A percentile compares a stretch with the other conserved stretches of the same genome.
phyloP scores from a whole-genome alignment of 1,139 yeast genomes.

The Hyphopichia khmerensis region DNA sequence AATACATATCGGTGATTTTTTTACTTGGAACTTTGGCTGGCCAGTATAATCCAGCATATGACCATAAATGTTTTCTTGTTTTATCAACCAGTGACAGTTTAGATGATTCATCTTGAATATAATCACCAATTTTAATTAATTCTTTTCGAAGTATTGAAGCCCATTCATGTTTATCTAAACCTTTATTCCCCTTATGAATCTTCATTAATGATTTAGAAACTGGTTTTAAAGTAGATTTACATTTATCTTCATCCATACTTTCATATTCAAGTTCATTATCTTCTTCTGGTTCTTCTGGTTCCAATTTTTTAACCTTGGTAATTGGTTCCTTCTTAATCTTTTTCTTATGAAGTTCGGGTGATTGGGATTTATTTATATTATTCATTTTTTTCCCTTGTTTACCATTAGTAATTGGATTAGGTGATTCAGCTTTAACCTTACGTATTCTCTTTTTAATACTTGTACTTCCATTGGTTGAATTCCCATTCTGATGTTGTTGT shows the following conservation, averaged over 20 bases:
- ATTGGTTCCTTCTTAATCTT: slow-evolving; percentile 6
- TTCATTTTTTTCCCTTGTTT: no score
- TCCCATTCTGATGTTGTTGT: no score
- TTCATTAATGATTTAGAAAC: slow-evolving; percentile 72
- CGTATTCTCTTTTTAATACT: slow-evolving; percentile 14
- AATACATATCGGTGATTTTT: slow-evolving; percentile 83
- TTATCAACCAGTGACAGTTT: slow-evolving; percentile 24
- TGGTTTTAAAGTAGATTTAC: slow-evolving; percentile 66
- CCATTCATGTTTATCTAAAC: slow-evolving; percentile 84
- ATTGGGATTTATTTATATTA: slow-evolving; percentile 10
- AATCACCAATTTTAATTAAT: slow-evolving; percentile 76
- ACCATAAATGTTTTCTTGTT: slow-evolving; percentile 76
- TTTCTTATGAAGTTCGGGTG: slow-evolving; percentile 12
- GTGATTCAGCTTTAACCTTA: slow-evolving; percentile 19
- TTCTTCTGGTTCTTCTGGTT: slow-evolving; percentile 16
- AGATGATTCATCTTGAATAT: slow-evolving; percentile 33
- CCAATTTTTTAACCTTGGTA: slow-evolving; percentile 13
- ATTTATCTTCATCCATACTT: slow-evolving; percentile 76
- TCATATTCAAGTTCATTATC: slow-evolving; percentile 63
- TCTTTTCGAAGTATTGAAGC: slow-evolving; percentile 73
- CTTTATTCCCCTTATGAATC: slow-evolving; percentile 77
- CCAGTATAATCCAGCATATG: slow-evolving; percentile 89
- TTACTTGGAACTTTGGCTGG: slow-evolving; percentile 85
- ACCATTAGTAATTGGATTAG: slow-evolving; percentile 12
- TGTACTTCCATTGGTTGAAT: slow-evolving; percentile 5